Base-by-base conservation (phyloP, 2,329 filamentous ascomycete genomes). In the Aspergillus sp. region DNA sequence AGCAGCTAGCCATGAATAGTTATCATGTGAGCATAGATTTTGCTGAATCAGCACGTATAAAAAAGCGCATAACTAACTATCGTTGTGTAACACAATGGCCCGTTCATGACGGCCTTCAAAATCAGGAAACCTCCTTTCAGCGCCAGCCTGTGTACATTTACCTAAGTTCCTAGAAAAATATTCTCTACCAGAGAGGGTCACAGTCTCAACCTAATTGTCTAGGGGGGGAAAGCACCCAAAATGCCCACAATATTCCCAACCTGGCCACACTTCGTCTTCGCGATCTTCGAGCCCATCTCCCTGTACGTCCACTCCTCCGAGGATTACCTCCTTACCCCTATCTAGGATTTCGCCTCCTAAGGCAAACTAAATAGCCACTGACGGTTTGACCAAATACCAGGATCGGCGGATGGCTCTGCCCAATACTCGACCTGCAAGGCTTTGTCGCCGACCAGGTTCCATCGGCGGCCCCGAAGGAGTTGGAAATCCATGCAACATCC, bases 241-340 rank as follows among this genome's bases (percentile, higher is more conserved):
- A 70, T 70, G 66, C 60, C 54, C 2, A 44, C 86, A 27, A 81
- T 83, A 61, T 79, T 91, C 21, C 87, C 88, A 2, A 68, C 79
- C 3, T 79, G 90, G 66, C 88, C 88, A 12, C 81, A 86, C 59
- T 70, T 88, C 48, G 77, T 90, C 49, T 90, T 91, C 63, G 88
- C 86, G 31, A 71, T 90, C 54, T 69, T 90, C 43, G 88, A 91
- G 72, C 88, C 88, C 33, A 77, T 90, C 58, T 87, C 86, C 19
- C 79, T 89, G 86, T 89, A 80, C 68, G 37, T 60, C 45, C 46
- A 35, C 23, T 46, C 52, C 47, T 7, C 23, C 25, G 9, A 47
- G 15, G 8, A 46, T 12, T 8, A 19, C 37, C 60, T 50, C 19
- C 45, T 50, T 37, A 19, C 46, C 52, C 48, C 55, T 25, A 21